Conservation (phyloP, 192 early-diverging fungal species). For the Fimicolochytrium jonesii region DNA sequence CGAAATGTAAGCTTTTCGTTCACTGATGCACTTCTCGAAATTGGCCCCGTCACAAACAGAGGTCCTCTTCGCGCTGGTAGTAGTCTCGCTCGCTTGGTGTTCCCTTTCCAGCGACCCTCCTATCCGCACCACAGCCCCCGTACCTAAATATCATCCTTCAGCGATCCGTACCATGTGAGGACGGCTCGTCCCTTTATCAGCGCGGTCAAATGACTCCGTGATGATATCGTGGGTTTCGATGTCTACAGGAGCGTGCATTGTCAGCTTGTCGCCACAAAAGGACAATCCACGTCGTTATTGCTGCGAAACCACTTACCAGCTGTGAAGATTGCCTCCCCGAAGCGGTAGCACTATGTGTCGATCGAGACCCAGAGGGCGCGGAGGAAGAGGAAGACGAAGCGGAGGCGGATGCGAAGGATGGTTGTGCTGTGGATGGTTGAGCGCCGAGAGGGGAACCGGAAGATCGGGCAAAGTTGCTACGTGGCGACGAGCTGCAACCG, state of each 20-base stretch:
- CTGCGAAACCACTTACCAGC: neutral
- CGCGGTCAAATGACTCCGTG: neutral
- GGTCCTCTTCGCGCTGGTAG: neutral
- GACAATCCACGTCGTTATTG: too few species aligned
- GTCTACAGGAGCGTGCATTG: neutral
- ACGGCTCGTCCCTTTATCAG: conserved; percentile 16
- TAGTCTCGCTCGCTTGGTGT: neutral
- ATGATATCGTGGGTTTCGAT: neutral
- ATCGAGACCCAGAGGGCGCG: neutral
- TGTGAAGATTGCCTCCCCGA: neutral
- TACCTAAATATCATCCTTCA: conserved; percentile 30
- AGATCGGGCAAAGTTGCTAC: too few species aligned
- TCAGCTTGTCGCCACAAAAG: neutral
- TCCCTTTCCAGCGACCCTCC: neutral
- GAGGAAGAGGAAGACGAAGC: conserved; percentile 2
- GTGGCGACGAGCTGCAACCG: too few species aligned
- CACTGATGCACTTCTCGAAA: too few species aligned
- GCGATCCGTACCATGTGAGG: conserved; percentile 25
- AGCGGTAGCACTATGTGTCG: neutral
- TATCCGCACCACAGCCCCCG: neutral
- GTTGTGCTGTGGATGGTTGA: too few species aligned
- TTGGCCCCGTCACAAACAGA: too few species aligned
- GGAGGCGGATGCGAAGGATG: conserved; percentile 1
- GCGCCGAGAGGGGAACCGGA: too few species aligned
- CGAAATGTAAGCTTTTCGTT: too few species aligned